phyloP scores from a whole-genome alignment of 805 yeast species.

The Kurtzmaniella cleridarum region DNA sequence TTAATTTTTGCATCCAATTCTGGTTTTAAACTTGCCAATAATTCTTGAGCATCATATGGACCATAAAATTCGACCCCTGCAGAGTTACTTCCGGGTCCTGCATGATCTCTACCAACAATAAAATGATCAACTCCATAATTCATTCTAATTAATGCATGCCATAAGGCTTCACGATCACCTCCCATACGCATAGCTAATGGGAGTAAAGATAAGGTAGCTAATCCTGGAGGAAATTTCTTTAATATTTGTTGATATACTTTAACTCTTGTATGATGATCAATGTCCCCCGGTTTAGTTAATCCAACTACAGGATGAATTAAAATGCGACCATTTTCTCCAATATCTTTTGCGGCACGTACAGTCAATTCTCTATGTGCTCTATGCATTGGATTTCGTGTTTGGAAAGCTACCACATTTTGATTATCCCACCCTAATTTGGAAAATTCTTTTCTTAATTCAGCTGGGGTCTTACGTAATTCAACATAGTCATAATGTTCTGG shows the following conservation, averaged over 20 bases:
- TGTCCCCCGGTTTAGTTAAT: slow-evolving; percentile 94
- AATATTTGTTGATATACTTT: slow-evolving; percentile 89
- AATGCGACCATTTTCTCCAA: slow-evolving; percentile 68
- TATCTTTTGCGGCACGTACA: slow-evolving; percentile 92
- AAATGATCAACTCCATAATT: slow-evolving; percentile 96
- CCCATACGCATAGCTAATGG: slow-evolving; percentile 99
- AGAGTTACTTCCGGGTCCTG: slow-evolving; percentile 89
- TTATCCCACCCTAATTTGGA: slow-evolving; percentile 74
- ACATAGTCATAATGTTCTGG: slow-evolving; percentile 90
- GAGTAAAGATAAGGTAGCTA: slow-evolving; percentile 81
- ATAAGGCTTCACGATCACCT: slow-evolving; percentile 96
- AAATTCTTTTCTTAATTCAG: slow-evolving; percentile 84
- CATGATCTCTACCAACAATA: slow-evolving; percentile 97
- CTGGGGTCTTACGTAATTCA: slow-evolving; percentile 82
- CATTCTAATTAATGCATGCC: slow-evolving; percentile 97
- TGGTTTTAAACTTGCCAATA: slow-evolving; percentile 67
- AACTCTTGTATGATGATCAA: slow-evolving; percentile 95
- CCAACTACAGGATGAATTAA: slow-evolving; percentile 97
- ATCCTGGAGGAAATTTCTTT: slow-evolving; percentile 89
- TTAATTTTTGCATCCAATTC: slow-evolving; percentile 69
- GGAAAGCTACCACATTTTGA: slow-evolving; percentile 82
- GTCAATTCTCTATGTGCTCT: slow-evolving; percentile 96
- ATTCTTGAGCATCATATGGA: slow-evolving; percentile 92
- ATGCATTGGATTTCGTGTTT: slow-evolving; percentile 98
- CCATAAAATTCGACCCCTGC: slow-evolving; percentile 93